Conservation (phyloP, 2,329 filamentous ascomycete genomes). For the Aureobasidium namibiae region DNA sequence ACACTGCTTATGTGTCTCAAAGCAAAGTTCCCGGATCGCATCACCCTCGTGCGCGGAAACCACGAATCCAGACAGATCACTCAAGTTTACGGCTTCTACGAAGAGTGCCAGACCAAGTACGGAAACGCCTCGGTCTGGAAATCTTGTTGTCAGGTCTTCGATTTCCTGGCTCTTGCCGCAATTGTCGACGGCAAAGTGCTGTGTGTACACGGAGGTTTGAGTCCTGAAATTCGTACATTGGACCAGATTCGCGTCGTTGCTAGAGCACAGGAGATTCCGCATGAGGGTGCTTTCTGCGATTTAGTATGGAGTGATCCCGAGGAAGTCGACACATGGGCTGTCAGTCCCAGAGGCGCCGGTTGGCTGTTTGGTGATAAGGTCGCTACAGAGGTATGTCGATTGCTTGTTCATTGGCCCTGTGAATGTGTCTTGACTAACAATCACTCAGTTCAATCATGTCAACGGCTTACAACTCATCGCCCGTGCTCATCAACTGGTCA, state of each 20-base stretch:
- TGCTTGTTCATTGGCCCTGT: background rate
- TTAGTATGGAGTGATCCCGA: slow-evolving; percentile 97
- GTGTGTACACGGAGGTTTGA: slow-evolving; percentile 93
- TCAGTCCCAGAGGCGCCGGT: slow-evolving; percentile 57
- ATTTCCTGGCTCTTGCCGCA: slow-evolving; percentile 93
- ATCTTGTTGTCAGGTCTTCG: slow-evolving; percentile 97
- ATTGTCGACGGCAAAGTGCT: slow-evolving; percentile 99
- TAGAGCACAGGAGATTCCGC: slow-evolving; percentile 95
- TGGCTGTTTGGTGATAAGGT: slow-evolving; percentile 66
- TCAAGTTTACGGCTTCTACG: slow-evolving; percentile 98
- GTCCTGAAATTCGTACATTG: slow-evolving; percentile 89
- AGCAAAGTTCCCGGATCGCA: slow-evolving; percentile 73
- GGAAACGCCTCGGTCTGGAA: slow-evolving; percentile 99
- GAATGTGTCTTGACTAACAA: background rate
- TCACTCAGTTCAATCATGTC: slow-evolving; percentile 59
- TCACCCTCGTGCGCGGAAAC: slow-evolving; percentile 97
- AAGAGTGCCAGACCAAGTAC: slow-evolving; percentile 97
- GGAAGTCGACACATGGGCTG: slow-evolving; percentile 69
- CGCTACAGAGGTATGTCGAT: slow-evolving; percentile 49
- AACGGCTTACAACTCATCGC: slow-evolving; percentile 65
- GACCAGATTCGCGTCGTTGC: slow-evolving; percentile 94
- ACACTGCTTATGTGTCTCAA: slow-evolving; percentile 66
- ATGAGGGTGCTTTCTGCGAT: slow-evolving; percentile 98
- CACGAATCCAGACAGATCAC: slow-evolving; percentile 99
- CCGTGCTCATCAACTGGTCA: slow-evolving; percentile 65